Evolutionary conservation across 192 early-diverging fungal species (phyloP).

Genomic region (Chytriomyces confervae): DNA sequence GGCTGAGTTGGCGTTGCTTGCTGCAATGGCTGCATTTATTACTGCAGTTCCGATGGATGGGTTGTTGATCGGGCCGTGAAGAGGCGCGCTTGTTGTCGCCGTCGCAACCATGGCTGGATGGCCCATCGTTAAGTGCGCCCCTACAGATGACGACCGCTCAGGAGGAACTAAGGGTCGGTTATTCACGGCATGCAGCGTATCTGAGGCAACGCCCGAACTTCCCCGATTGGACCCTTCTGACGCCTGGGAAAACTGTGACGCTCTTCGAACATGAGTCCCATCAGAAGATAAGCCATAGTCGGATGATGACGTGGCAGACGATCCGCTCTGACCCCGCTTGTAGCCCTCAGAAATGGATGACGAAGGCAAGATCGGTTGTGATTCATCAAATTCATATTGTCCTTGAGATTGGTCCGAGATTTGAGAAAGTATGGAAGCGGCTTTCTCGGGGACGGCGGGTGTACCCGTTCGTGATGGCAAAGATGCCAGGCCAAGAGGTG

Average conservation of each 20-base stretch:
- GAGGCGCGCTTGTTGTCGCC: background rate
- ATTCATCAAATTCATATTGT: background rate
- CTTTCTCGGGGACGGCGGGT: background rate
- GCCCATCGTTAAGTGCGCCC: background rate
- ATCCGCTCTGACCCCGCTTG: constrained; percentile 26
- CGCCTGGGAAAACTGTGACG: constrained; percentile 1
- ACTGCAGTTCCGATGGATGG: background rate
- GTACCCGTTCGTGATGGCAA: background rate
- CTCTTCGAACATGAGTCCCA: background rate
- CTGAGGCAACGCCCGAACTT: background rate
- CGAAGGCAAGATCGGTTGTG: background rate
- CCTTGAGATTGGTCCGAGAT: background rate
- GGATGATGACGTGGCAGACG: background rate
- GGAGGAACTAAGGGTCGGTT: background rate
- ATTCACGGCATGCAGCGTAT: background rate
- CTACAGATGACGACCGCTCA: background rate
- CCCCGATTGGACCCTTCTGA: background rate
- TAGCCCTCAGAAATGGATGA: constrained; percentile 17
- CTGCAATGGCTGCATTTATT: background rate
- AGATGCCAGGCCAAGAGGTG: background rate
- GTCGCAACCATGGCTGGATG: no score
- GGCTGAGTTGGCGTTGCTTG: constrained; percentile 2
- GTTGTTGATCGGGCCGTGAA: constrained; percentile 10
- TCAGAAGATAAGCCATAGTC: background rate
- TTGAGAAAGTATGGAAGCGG: background rate